These are phyloP conservation scores for Peterozyma toletana DNA, from an alignment of 805 yeast genomes.

Conservation along the genomic window DNA sequence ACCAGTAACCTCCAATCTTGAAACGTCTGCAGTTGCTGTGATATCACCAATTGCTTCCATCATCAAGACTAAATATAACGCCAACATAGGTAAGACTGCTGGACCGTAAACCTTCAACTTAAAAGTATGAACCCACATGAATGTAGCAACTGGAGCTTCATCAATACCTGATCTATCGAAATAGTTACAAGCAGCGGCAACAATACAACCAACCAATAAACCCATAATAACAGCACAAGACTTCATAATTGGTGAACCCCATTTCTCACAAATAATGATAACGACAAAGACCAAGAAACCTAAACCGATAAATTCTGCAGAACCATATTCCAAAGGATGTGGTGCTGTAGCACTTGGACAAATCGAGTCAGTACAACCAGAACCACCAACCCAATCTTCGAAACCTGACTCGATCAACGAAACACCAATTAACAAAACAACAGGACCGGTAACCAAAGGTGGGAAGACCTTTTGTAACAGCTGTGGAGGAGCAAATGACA, in stretches of 20 bases:
- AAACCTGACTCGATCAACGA: conserved; percentile 66
- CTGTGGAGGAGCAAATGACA: conserved; percentile 75
- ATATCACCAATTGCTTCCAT: conserved; percentile 96
- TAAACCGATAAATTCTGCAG: conserved; percentile 79
- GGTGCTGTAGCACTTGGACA: conserved; percentile 48
- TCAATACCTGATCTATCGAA: conserved; percentile 52
- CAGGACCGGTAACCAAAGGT: conserved; percentile 90
- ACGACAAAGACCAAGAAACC: conserved; percentile 77
- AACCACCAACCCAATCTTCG: conserved; percentile 84
- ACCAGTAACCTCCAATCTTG: conserved; percentile 80
- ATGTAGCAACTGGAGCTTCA: conserved; percentile 74
- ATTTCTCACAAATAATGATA: conserved; percentile 71
- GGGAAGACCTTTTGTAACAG: conserved; percentile 72
- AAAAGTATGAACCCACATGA: conserved; percentile 85
- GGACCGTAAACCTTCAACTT: conserved; percentile 75
- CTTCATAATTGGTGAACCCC: conserved; percentile 92
- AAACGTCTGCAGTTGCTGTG: conserved; percentile 90
- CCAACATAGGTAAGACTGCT: conserved; percentile 75
- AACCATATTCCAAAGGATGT: conserved; percentile 60
- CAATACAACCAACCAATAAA: conserved; percentile 80
- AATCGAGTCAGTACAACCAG: conserved; percentile 40
- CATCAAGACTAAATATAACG: conserved; percentile 74
- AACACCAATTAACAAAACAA: conserved; percentile 73
- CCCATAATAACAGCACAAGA: conserved; percentile 91
- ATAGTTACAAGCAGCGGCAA: conserved; percentile 87